phyloP scores from a whole-genome alignment of 345 rosid genomes.

The Syzygium oleosum region DNA sequence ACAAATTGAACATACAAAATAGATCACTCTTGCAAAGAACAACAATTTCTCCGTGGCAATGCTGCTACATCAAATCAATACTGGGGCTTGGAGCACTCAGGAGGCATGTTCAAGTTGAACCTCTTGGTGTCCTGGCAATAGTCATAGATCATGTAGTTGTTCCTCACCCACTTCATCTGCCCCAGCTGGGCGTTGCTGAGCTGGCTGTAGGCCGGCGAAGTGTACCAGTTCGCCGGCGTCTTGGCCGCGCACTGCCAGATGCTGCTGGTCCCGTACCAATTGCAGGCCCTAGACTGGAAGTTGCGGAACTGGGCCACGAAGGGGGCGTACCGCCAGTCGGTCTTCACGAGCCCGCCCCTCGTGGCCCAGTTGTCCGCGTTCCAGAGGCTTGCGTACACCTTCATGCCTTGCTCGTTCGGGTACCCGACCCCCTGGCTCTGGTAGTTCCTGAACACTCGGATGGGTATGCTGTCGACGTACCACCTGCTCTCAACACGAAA shows the following conservation, averaged over 20 bases:
- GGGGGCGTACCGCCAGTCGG: neutral
- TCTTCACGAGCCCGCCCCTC: conserved; percentile 2
- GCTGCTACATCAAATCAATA: neutral
- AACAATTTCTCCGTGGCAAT: neutral
- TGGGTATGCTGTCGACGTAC: conserved; percentile 12
- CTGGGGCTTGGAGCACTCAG: conserved; percentile 9
- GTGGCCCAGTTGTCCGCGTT: conserved; percentile 19
- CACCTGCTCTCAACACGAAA: conserved; percentile 1
- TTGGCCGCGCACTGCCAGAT: neutral
- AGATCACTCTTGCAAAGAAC: neutral
- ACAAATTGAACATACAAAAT: neutral
- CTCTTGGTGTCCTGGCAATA: conserved; percentile 3
- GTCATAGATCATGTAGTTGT: conserved; percentile 5
- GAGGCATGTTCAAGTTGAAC: conserved; percentile 6
- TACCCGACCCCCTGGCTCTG: conserved; percentile 6
- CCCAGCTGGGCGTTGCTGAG: neutral
- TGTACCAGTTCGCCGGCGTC: neutral
- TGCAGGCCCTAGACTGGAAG: conserved; percentile 4
- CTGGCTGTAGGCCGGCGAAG: neutral
- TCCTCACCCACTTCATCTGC: neutral
- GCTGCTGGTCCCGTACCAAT: neutral
- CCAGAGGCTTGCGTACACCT: conserved; percentile 8
- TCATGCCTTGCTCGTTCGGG: conserved; percentile 3
- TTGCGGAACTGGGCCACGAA: neutral
- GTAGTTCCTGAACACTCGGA: conserved; percentile 18